A percentile compares a stretch with the other conserved stretches of the same genome.
These are phyloP conservation scores for Suillus discolor DNA, from an alignment of 768 basidiomycete species.

Conservation along the genomic window DNA sequence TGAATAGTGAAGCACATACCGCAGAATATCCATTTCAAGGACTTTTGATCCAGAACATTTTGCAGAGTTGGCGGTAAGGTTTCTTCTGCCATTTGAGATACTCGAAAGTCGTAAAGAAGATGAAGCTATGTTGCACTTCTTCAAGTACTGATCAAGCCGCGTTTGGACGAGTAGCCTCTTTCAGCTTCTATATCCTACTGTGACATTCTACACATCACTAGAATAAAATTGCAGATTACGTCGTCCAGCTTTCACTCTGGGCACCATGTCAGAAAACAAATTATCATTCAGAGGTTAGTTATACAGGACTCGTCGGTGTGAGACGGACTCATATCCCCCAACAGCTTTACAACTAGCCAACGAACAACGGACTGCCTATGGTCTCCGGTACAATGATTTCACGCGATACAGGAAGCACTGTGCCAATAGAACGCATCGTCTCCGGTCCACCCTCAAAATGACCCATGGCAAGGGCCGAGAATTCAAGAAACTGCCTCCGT, in stretches of 20 bases:
- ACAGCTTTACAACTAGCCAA: slow-evolving; percentile 83
- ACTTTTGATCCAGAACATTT: slow-evolving; percentile 91
- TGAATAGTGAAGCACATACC: slow-evolving; percentile 52
- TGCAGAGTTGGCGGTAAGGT: slow-evolving; percentile 84
- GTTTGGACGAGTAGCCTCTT: slow-evolving; percentile 6
- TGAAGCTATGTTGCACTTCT: slow-evolving; percentile 23
- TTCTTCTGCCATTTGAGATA: slow-evolving; percentile 55
- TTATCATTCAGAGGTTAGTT: slow-evolving; percentile 43
- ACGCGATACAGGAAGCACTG: slow-evolving; percentile 93
- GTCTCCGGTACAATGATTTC: slow-evolving; percentile 88
- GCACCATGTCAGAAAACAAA: slow-evolving; percentile 27
- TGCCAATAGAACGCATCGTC: slow-evolving; percentile 84
- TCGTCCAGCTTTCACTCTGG: not conserved
- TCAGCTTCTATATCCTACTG: slow-evolving; percentile 20
- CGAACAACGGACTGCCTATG: slow-evolving; percentile 89
- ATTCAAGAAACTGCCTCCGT: slow-evolving; percentile 79
- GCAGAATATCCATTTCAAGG: slow-evolving; percentile 98
- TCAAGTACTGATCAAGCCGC: slow-evolving; percentile 13
- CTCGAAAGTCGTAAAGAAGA: slow-evolving; percentile 16
- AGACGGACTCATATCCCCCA: slow-evolving; percentile 10
- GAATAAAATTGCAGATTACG: not conserved
- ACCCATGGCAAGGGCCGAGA: slow-evolving; percentile 89
- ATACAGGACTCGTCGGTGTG: not conserved
- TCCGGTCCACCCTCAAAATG: slow-evolving; percentile 81
- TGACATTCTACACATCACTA: slow-evolving; percentile 14